These are phyloP conservation scores for Panaeolus cyanescens DNA, from an alignment of 768 basidiomycete species.

Conservation along the genomic window DNA sequence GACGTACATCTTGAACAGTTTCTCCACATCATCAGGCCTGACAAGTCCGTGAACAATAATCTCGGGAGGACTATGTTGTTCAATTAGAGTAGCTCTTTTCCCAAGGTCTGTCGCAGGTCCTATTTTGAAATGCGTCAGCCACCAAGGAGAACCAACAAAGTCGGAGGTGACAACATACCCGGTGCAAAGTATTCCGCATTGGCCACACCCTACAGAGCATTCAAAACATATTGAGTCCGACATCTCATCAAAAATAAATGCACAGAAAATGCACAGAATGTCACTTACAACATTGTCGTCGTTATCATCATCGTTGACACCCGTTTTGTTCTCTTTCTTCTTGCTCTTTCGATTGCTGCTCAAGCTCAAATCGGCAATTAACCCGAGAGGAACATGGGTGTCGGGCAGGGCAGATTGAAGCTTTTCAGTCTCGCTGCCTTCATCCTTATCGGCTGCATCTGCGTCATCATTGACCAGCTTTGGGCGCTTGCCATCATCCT, in stretches of 20 bases:
- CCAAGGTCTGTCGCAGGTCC: constrained; percentile 74
- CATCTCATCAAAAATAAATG: background rate
- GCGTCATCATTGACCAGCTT: constrained; percentile 21
- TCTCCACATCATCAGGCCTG: constrained; percentile 75
- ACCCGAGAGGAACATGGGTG: constrained; percentile 70
- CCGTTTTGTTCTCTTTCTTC: constrained; percentile 36
- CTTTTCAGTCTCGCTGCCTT: constrained; percentile 44
- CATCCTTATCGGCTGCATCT: constrained; percentile 29
- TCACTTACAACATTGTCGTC: constrained; percentile 66
- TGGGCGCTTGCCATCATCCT: constrained; percentile 30
- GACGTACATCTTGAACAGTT: constrained; percentile 81
- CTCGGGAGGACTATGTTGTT: constrained; percentile 79
- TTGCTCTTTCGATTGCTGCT: constrained; percentile 49
- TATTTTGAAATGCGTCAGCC: constrained; percentile 22
- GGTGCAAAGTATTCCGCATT: constrained; percentile 82
- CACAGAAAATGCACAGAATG: constrained; percentile 4
- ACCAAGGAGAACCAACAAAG: background rate
- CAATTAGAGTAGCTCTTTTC: constrained; percentile 71
- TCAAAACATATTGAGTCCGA: constrained; percentile 7
- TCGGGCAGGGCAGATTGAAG: constrained; percentile 60
- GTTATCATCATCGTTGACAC: constrained; percentile 48
- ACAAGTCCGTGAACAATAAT: constrained; percentile 82
- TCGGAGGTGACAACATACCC: constrained; percentile 39
- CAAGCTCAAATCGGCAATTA: constrained; percentile 73
- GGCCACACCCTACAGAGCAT: constrained; percentile 64